Percentiles rank a stretch among this genome's conserved stretches.
These are phyloP conservation scores for Cadophora gregata DNA, from an alignment of 2,329 filamentous ascomycete species.

Conservation along the genomic window DNA sequence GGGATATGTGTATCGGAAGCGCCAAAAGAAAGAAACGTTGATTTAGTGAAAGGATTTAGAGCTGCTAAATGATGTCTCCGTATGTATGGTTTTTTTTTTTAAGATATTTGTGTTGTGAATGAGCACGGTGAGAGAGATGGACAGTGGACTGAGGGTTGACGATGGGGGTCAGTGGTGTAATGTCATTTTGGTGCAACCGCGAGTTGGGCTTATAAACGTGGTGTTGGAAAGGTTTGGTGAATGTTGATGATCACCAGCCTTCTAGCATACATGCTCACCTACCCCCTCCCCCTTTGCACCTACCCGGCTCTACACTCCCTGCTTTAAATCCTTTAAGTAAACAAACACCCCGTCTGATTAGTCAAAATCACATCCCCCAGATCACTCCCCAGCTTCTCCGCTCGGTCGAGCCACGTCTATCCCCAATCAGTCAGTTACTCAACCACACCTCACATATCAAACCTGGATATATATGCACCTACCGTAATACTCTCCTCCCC, in stretches of 20 bases:
- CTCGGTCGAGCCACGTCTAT: conserved; percentile 15
- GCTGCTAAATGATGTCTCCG: no score
- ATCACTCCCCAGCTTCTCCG: conserved; percentile 13
- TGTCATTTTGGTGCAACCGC: no score
- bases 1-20: background rate
- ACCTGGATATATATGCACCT: background rate
- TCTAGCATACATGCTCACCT: background rate
- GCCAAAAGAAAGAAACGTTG: background rate
- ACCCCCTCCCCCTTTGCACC: no score
- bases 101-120: no score
- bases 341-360: conserved; percentile 9
- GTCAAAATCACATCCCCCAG: conserved; percentile 12
- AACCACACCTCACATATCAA: background rate
- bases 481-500: conserved; percentile 14
- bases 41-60: background rate
- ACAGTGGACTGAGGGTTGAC: no score
- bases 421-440: background rate
- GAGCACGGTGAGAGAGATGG: no score
- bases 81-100: no score
- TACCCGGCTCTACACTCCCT: background rate
- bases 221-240: no score
- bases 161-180: no score
- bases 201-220: no score
- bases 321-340: background rate
- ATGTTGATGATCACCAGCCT: background rate